Evolutionary conservation across 352 stramenopile species (phyloP), one percentile per base, ranked within the genome.

Genomic region (Pythium scleroteichum): DNA sequence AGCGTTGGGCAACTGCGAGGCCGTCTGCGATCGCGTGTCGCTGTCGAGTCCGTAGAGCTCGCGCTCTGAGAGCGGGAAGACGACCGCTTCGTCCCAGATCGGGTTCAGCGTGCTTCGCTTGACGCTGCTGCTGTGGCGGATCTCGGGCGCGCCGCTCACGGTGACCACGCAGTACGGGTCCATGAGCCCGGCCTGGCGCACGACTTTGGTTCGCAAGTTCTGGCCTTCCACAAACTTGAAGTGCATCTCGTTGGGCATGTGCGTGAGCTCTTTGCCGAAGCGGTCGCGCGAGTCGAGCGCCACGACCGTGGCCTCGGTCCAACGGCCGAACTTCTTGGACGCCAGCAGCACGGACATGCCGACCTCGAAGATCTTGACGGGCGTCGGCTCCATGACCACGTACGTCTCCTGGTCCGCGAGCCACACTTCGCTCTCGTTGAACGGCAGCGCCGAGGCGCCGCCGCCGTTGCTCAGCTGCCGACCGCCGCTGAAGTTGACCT

Each of bases 81-180:
- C 58, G 10, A 72, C 49, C n/a, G 51, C 38, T 47, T 77, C 70
- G 44, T 74, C 65, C 69, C 69, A 77, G 12, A 77, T 22, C 22
- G 69, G 69, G 47, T 77, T 73, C 23, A 74, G 55, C 32, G 69
- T 77, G 23, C 62, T 58, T 1, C 69, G 53, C 57, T 71, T 71
- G 57, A 71, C 68, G 57, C 64, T 82, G 42, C 72, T 84, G 19
- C 74, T 56, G 59, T 82, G 70, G 23, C 59, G 63, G 45, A 81
- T 74, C 12, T 38, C 22, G 4, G 56, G 23, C n/a, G 53, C 61
- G 16, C 55, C 64, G 17, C 40, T 63, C 24, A 82, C 54, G 2
- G 71, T 78, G 26, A 82, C 26, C 3, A 87, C 77, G 44, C 72
- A 81, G 61, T 81, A 87, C 42, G 77, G 77, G 44, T 87, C 75